Conservation (phyloP, 73 alveolate genomes). For the Paramecium pentaurelia region DNA sequence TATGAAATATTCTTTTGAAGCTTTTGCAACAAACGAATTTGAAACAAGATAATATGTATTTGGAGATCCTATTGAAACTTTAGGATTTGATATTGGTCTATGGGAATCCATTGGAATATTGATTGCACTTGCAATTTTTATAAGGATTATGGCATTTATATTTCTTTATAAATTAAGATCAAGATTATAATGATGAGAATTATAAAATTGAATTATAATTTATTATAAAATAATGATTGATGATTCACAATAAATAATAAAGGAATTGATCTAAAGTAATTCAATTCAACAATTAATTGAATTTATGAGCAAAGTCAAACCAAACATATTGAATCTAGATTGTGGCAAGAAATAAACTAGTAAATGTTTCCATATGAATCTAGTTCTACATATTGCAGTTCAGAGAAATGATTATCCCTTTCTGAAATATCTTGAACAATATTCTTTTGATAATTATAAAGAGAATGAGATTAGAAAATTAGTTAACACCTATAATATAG, state of each 20-base stretch:
- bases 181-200: background rate
- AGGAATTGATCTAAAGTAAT: background rate
- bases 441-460: background rate
- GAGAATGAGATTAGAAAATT: background rate
- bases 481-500: background rate
- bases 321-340: background rate
- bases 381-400: background rate
- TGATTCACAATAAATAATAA: background rate
- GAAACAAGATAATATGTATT: background rate
- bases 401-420: background rate
- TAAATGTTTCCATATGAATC: background rate
- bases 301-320: background rate
- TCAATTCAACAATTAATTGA: background rate
- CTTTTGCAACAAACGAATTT: slow-evolving; percentile 69
- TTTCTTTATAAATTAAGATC: background rate
- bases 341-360: slow-evolving; percentile 40
- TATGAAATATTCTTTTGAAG: slow-evolving; percentile 68
- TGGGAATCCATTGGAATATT: background rate
- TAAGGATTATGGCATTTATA: background rate
- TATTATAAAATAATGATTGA: slow-evolving; percentile 15
- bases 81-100: background rate
- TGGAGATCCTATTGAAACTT: background rate
- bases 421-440: background rate
- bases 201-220: background rate
- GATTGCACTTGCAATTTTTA: background rate